Conservation (phyloP, 2,329 filamentous ascomycete species). For the Setomelanomma holmii region DNA sequence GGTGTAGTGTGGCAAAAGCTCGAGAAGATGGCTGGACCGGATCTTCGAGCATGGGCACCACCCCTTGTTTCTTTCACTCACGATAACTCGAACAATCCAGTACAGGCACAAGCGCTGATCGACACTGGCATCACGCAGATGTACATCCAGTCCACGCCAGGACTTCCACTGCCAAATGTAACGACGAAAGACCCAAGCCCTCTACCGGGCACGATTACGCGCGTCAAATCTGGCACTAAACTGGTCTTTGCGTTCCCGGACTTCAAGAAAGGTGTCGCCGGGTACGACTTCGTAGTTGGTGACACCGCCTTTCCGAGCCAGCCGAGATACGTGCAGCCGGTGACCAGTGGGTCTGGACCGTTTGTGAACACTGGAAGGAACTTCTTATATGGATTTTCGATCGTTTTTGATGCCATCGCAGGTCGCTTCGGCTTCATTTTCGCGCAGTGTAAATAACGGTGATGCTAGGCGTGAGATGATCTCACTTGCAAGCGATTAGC, state of each 20-base stretch:
- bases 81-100: background rate
- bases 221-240: conserved; percentile 9
- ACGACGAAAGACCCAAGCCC: background rate
- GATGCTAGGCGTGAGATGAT: too few relatives aligned
- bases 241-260: conserved; percentile 12
- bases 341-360: background rate
- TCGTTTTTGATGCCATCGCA: conserved; percentile 13
- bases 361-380: conserved; percentile 15
- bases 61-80: background rate
- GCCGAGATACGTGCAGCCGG: conserved; percentile 10
- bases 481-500: too few relatives aligned
- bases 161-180: conserved; percentile 5
- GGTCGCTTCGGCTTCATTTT: conserved; percentile 18
- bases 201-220: background rate
- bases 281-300: conserved; percentile 14
- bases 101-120: conserved; percentile 6
- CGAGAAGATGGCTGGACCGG: conserved; percentile 1
- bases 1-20: conserved; percentile 10
- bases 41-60: conserved; percentile 12
- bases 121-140: conserved; percentile 15
- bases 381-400: conserved; percentile 11
- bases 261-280: conserved; percentile 1
- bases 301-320: conserved; percentile 6
- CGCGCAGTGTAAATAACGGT: conserved; percentile 15
- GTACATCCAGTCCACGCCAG: conserved; percentile 5